These are phyloP conservation scores for Diaporthe eres DNA, from an alignment of 2,329 filamentous ascomycete genomes.

Conservation along the genomic window DNA sequence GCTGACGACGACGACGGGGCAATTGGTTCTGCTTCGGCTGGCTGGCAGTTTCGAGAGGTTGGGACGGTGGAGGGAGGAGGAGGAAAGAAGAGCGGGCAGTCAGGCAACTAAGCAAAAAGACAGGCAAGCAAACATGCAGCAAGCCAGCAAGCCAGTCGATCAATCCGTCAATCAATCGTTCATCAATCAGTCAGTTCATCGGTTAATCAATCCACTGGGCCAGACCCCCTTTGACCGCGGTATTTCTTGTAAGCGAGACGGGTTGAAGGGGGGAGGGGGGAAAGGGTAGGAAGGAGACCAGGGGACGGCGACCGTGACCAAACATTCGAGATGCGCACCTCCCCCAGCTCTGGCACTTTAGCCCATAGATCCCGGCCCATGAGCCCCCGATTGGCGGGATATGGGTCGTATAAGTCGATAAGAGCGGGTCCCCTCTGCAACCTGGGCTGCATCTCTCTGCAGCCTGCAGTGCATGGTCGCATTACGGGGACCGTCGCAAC, in stretches of 20 bases:
- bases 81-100: background rate
- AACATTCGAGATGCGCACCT: slow-evolving; percentile 13
- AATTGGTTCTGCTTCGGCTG: background rate
- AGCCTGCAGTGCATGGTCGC: slow-evolving; percentile 24
- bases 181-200: slow-evolving; percentile 15
- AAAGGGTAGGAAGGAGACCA: too few relatives aligned
- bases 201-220: slow-evolving; percentile 24
- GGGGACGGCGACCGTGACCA: background rate
- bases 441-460: background rate
- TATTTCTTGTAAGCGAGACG: slow-evolving; percentile 23
- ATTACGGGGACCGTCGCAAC: slow-evolving; percentile 6
- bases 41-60: background rate
- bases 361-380: slow-evolving; percentile 19
- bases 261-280: background rate
- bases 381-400: slow-evolving; percentile 25
- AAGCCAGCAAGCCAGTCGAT: background rate
- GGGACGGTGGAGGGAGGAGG: background rate
- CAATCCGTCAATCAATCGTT: slow-evolving; percentile 17
- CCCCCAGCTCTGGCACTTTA: background rate
- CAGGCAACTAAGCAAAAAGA: background rate
- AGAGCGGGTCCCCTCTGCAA: slow-evolving; percentile 27
- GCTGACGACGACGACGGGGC: background rate
- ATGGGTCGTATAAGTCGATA: slow-evolving; percentile 28
- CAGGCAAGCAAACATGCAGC: background rate
- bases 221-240: slow-evolving; percentile 18